A percentile compares a stretch with the other conserved stretches of the same genome.
These are phyloP conservation scores for Colletotrichum chlorophyti DNA, from an alignment of 2,329 filamentous ascomycete species.

Conservation along the genomic window DNA sequence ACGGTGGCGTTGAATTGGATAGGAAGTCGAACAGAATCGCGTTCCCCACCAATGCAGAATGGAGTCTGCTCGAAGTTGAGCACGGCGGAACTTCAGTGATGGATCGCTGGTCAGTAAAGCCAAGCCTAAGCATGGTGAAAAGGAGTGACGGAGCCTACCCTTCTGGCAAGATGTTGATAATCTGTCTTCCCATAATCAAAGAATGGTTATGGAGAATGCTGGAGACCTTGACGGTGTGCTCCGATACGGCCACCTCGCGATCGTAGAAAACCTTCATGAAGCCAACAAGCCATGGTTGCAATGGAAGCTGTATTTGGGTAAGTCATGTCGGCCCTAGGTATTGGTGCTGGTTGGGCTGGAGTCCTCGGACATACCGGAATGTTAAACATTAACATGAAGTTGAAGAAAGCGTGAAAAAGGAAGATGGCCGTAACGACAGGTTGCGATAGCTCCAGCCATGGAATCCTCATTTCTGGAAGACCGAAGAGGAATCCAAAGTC, in stretches of 20 bases:
- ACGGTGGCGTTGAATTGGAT: conserved; percentile 94
- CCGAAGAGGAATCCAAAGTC: conserved; percentile 89
- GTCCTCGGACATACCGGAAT: conserved; percentile 66
- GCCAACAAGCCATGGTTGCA: conserved; percentile 75
- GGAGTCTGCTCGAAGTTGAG: conserved; percentile 83
- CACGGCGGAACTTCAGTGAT: conserved; percentile 75
- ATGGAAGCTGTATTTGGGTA: conserved; percentile 64
- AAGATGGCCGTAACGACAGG: conserved; percentile 75
- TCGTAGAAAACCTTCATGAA: conserved; percentile 87
- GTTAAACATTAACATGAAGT: conserved; percentile 92
- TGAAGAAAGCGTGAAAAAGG: conserved; percentile 72
- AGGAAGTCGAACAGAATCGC: conserved; percentile 71
- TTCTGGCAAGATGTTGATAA: conserved; percentile 96
- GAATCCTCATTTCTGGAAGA: conserved; percentile 86
- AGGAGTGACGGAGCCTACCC: conserved; percentile 58
- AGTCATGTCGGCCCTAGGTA: background rate
- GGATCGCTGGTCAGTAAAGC: too few species aligned
- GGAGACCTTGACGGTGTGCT: conserved; percentile 87
- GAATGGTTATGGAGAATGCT: conserved; percentile 91
- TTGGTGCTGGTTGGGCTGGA: background rate
- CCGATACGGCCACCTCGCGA: conserved; percentile 91
- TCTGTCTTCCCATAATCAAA: conserved; percentile 93
- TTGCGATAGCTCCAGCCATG: conserved; percentile 93
- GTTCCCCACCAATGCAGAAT: conserved; percentile 78
- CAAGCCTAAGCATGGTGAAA: conserved; percentile 9